Conservation (phyloP, 768 basidiomycete species). For the Russula olivacea region DNA sequence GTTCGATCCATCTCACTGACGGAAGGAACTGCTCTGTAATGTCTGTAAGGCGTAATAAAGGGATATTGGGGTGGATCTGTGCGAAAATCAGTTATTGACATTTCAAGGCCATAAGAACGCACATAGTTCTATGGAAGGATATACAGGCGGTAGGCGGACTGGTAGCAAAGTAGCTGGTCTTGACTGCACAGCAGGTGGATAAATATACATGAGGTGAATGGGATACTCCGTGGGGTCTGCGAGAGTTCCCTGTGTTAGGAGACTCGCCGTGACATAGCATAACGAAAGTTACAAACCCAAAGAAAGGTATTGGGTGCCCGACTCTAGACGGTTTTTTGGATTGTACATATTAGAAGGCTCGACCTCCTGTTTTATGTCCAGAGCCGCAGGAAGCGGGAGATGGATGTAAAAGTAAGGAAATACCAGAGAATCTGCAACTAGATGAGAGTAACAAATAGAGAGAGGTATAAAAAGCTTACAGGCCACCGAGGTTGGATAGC, state of each 20-base stretch:
- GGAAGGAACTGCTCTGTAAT: neutral
- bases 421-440: slow-evolving; percentile 20
- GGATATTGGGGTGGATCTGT: slow-evolving; percentile 10
- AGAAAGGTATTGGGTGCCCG: no score
- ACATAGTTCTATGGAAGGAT: slow-evolving; percentile 13
- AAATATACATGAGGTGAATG: slow-evolving; percentile 6
- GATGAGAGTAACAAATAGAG: neutral
- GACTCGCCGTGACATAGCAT: neutral
- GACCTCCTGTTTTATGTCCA: neutral
- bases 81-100: neutral
- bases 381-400: neutral
- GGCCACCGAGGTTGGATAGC: slow-evolving; percentile 11
- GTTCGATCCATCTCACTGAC: neutral
- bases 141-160: neutral
- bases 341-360: slow-evolving; percentile 27
- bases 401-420: slow-evolving; percentile 8
- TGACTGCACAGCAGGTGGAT: neutral
- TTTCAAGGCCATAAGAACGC: neutral
- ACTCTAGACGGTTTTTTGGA: slow-evolving; percentile 4
- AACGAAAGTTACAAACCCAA: no score
- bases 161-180: neutral
- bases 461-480: slow-evolving; percentile 7
- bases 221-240: slow-evolving; percentile 18
- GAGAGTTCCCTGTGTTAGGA: neutral
- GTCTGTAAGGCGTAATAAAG: neutral